Evolutionary conservation across 2,329 filamentous ascomycete genomes (phyloP), one percentile per base, ranked within the genome.

Genomic region (Cladophialophora carrionii): DNA sequence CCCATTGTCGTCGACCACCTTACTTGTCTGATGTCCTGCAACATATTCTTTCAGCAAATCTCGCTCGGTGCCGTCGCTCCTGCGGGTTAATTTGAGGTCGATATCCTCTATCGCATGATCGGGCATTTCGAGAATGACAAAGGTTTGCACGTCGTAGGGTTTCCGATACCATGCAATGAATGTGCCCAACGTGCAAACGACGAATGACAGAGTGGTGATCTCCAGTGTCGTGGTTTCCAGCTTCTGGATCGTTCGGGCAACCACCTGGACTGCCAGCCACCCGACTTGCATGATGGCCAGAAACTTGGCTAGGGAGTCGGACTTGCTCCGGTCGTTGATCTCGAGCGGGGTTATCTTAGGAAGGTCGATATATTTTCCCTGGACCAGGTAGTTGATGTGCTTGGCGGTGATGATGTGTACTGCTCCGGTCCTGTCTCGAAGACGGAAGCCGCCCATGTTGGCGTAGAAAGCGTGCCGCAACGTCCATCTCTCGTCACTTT

Each of bases 181-280:
- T 17, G 59, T 71, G 24, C 66, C 56, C 6, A 71, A 56, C 9
- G 70, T 63, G 31, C 66, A 68, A 34, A 66, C 61, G 9, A 73
- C 70, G 61, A 71, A 74, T 20, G 72, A 69, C 3, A 74, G 52
- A 4, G 70, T 63, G 6, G 64, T 68, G 9, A 71, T 60, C 54
- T 73, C 72, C 71, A 76, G 7, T 12, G 61, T 61, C 4, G 68
- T 60, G 29, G 72, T 75, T 9, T 69, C 65, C 5, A 76, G 72
- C 41, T 62, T 68, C 31, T 71, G 64, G 53, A 72, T 62, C 6
- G 63, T 54, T 12, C 72, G 67, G 12, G 65, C 68, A 8, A 70
- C 71, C 29, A 72, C 52, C 59, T 74, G 60, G 3, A 72, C n/a
- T 7, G 68, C 58, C 41, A 73, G 67, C 69, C 67, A 75, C 7